Percentiles rank a stretch among this genome's conserved stretches.
phyloP scores from a whole-genome alignment of 176 grass and related monocot genomes.

The Puccinellia tenuiflora region DNA sequence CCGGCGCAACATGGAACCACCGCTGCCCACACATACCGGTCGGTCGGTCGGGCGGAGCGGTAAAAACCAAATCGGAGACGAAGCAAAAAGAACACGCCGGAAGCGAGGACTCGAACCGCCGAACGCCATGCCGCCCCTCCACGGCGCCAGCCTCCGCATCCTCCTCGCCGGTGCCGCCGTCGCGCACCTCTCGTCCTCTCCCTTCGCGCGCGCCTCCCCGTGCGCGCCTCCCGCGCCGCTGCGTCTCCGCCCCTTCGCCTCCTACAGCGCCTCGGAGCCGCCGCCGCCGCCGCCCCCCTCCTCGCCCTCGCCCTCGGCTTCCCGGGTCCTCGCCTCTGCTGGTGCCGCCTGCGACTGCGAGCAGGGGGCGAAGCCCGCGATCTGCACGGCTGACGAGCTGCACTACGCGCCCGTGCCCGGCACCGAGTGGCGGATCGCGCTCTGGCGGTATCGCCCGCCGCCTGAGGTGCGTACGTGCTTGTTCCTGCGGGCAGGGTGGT shows the following conservation, averaged over 20 bases:
- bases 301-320: not conserved
- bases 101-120: conserved; percentile 22
- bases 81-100: not conserved
- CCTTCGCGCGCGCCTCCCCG: not conserved
- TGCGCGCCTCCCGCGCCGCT: not conserved
- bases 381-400: conserved; percentile 93
- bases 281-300: not conserved
- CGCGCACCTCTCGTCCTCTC: conserved; percentile 22
- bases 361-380: conserved; percentile 50
- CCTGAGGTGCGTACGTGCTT: conserved; percentile 62
- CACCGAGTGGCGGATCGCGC: conserved; percentile 88
- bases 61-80: not conserved
- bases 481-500: not conserved
- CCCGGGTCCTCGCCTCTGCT: not conserved
- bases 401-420: conserved; percentile 86
- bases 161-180: conserved; percentile 54
- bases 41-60: not conserved
- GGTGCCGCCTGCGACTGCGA: conserved; percentile 17
- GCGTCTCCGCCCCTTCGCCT: conserved; percentile 34
- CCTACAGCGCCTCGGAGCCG: conserved; percentile 19
- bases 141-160: conserved; percentile 44
- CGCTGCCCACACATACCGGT: not conserved
- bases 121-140: conserved; percentile 43
- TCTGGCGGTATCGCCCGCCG: conserved; percentile 81
- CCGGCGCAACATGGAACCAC: not conserved